Evolutionary conservation across 495 filamentous ascomycete species (phyloP).

Genomic region (Lasiosphaeriaceae sp.): DNA sequence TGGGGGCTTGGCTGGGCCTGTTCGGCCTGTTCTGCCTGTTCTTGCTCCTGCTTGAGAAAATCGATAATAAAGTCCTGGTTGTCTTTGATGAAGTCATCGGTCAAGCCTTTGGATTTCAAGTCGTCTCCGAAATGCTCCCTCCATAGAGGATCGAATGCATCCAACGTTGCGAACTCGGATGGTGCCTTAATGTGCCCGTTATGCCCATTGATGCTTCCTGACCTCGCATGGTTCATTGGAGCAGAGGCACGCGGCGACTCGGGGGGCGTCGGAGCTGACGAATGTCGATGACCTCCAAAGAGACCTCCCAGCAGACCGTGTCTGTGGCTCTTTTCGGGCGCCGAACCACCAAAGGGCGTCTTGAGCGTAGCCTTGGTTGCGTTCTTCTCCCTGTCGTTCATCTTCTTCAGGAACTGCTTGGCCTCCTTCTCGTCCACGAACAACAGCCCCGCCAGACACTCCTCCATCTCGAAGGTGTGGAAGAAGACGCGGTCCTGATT

Average conservation of each 20-base stretch:
- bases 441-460: slow-evolving; percentile 82
- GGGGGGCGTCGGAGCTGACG: slow-evolving; percentile 55
- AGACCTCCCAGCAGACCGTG: slow-evolving; percentile 59
- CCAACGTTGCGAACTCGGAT: slow-evolving; percentile 62
- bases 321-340: slow-evolving; percentile 37
- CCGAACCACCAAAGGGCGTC: slow-evolving; percentile 67
- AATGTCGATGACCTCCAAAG: slow-evolving; percentile 66
- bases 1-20: slow-evolving; percentile 51
- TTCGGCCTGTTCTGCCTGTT: slow-evolving; percentile 45
- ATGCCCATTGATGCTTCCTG: slow-evolving; percentile 37
- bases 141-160: slow-evolving; percentile 79
- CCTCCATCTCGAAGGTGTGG: slow-evolving; percentile 92
- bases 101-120: slow-evolving; percentile 80
- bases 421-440: slow-evolving; percentile 97
- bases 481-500: slow-evolving; percentile 97
- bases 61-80: slow-evolving; percentile 93
- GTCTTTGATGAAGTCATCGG: slow-evolving; percentile 84
- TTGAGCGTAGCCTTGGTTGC: slow-evolving; percentile 78
- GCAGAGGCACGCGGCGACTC: slow-evolving; percentile 47
- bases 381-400: slow-evolving; percentile 90
- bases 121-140: slow-evolving; percentile 77
- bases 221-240: slow-evolving; percentile 48
- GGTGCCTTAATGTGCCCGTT: slow-evolving; percentile 25
- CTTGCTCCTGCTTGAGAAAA: slow-evolving; percentile 70
- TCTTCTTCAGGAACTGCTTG: slow-evolving; percentile 88